Evolutionary conservation across 352 stramenopile species (phyloP).

Genomic region (Phytophthora podocarpi): DNA sequence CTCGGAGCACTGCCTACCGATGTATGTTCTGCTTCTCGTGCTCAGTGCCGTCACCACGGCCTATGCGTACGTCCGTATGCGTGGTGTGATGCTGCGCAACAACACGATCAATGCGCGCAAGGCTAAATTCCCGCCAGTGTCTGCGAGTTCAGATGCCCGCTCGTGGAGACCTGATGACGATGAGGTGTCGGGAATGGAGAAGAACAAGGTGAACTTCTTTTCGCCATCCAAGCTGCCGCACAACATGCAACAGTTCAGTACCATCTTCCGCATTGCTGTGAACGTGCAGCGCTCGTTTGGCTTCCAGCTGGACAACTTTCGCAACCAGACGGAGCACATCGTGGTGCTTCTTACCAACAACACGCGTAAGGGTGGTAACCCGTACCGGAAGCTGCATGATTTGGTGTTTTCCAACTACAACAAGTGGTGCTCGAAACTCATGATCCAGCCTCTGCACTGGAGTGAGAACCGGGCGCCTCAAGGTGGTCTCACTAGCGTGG

Average conservation of each 20-base stretch:
- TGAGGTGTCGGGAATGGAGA: constrained; percentile 22
- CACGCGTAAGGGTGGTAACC: constrained; percentile 73
- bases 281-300: constrained; percentile 88
- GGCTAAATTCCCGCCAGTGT: constrained; percentile 58
- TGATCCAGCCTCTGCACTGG: constrained; percentile 74
- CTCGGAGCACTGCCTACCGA: constrained; percentile 56
- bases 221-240: constrained; percentile 63
- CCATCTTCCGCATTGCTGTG: constrained; percentile 83
- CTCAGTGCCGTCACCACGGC: constrained; percentile 44
- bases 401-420: constrained; percentile 89
- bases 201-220: constrained; percentile 84
- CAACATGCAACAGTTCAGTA: constrained; percentile 87
- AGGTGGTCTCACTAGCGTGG: constrained; percentile 83
- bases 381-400: constrained; percentile 83
- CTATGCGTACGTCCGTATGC: constrained; percentile 57
- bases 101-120: constrained; percentile 36
- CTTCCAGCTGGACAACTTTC: constrained; percentile 87
- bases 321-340: constrained; percentile 98
- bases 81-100: constrained; percentile 37
- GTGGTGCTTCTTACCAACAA: constrained; percentile 96
- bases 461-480: constrained; percentile 73
- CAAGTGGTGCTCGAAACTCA: constrained; percentile 89
- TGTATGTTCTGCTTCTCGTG: constrained; percentile 61
- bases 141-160: constrained; percentile 79
- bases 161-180: constrained; percentile 61